A percentile compares a stretch with the other conserved stretches of the same genome.
These are phyloP conservation scores for Thraustotheca clavata DNA, from an alignment of 352 stramenopile species.

Conservation along the genomic window DNA sequence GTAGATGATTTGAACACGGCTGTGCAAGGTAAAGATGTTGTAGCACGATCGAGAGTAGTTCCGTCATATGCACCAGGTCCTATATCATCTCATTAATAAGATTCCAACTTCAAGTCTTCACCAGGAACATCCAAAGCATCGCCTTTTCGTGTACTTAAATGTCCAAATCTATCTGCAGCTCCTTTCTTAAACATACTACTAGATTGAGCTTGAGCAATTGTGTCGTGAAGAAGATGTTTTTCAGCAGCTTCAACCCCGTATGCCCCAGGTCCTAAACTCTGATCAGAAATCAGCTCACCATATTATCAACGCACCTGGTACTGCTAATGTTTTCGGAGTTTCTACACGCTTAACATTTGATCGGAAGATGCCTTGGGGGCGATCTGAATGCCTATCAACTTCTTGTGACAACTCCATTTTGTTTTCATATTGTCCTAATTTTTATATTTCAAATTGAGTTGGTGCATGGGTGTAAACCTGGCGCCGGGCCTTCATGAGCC, in stretches of 20 bases:
- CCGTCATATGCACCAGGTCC: conserved; percentile 44
- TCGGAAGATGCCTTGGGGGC: conserved; percentile 50
- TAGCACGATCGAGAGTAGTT: conserved; percentile 18
- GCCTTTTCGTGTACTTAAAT: conserved; percentile 27
- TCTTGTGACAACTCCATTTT: conserved; percentile 35
- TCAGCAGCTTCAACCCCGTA: conserved; percentile 66
- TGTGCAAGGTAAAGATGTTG: conserved; percentile 21
- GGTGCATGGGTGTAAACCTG: conserved; percentile 22
- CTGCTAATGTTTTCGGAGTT: conserved; percentile 12
- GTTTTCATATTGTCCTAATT: conserved; percentile 51
- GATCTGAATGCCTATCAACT: conserved; percentile 22
- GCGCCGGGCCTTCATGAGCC: conserved; percentile 36
- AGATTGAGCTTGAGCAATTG: conserved; percentile 43
- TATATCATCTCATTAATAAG: conserved; percentile 19
- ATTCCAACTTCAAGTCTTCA: not conserved
- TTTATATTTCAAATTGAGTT: not conserved
- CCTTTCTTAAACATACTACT: conserved; percentile 56
- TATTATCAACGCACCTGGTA: not conserved
- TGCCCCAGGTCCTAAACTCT: conserved; percentile 43
- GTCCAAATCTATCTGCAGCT: conserved; percentile 48
- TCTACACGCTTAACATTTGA: conserved; percentile 50
- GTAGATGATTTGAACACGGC: conserved; percentile 34
- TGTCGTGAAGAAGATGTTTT: conserved; percentile 52
- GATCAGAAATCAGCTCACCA: too few relatives aligned
- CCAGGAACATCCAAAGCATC: conserved; percentile 43